Percentiles rank a stretch among this genome's conserved stretches.
These are phyloP conservation scores for Ophiosphaerella korrae DNA, from an alignment of 2,329 filamentous ascomycete species.

Conservation along the genomic window DNA sequence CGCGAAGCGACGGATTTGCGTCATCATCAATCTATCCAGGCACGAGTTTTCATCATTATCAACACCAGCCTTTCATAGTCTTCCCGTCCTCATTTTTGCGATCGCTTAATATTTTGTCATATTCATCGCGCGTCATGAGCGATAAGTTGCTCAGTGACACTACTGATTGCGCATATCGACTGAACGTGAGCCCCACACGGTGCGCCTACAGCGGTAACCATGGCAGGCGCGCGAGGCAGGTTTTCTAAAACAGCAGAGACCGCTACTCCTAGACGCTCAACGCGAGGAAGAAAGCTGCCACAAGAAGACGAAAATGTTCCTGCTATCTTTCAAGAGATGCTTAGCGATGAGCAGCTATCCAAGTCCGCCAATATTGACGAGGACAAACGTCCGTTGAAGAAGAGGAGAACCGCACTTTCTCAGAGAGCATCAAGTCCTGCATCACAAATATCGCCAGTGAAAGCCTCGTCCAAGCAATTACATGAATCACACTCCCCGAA, in stretches of 20 bases:
- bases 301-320: slow-evolving; percentile 43
- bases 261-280: slow-evolving; percentile 28
- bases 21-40: background rate
- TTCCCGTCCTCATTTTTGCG: too few species aligned
- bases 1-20: background rate
- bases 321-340: slow-evolving; percentile 53
- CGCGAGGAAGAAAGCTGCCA: slow-evolving; percentile 23
- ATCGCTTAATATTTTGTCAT: too few species aligned
- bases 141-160: background rate
- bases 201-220: slow-evolving; percentile 12
- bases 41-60: background rate
- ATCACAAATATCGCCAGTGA: background rate
- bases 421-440: slow-evolving; percentile 8
- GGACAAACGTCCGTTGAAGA: slow-evolving; percentile 47
- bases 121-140: background rate
- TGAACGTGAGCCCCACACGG: background rate
- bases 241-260: slow-evolving; percentile 23
- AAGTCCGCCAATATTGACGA: slow-evolving; percentile 33
- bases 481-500: slow-evolving; percentile 6
- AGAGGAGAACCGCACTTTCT: slow-evolving; percentile 32
- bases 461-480: background rate
- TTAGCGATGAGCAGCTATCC: slow-evolving; percentile 48
- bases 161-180: slow-evolving; percentile 1
- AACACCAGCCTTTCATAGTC: too few species aligned
- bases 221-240: slow-evolving; percentile 36